A percentile compares a stretch with the other conserved stretches of the same genome.
phyloP scores from a whole-genome alignment of 768 basidiomycete genomes.

The Psilocybe cubensis region DNA sequence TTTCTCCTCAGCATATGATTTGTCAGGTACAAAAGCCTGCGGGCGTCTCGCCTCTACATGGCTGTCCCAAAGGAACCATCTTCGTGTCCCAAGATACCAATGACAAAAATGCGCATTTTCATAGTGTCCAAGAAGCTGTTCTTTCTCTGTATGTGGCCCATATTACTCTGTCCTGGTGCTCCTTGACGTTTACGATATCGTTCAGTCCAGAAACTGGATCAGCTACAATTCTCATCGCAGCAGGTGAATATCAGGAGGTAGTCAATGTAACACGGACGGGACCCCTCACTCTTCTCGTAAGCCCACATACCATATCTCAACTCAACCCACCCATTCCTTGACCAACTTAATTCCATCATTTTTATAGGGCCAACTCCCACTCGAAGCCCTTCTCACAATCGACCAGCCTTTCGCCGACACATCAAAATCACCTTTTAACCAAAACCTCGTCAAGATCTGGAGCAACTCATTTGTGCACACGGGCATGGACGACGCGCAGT shows the following conservation, averaged over 20 bases:
- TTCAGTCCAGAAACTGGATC: slow-evolving; percentile 42
- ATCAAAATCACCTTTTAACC: slow-evolving; percentile 37
- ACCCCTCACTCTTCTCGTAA: slow-evolving; percentile 60
- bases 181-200: background rate
- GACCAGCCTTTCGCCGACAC: slow-evolving; percentile 39
- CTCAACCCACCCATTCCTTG: no score
- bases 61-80: slow-evolving; percentile 62
- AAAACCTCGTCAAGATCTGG: slow-evolving; percentile 62
- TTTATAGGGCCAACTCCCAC: slow-evolving; percentile 52
- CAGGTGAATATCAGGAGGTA: slow-evolving; percentile 63
- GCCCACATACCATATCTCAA: background rate
- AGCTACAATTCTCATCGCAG: slow-evolving; percentile 56
- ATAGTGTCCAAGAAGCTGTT: slow-evolving; percentile 58
- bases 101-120: slow-evolving; percentile 49
- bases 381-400: slow-evolving; percentile 33
- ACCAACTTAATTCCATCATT: slow-evolving; percentile 13
- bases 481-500: slow-evolving; percentile 57
- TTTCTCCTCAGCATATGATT: slow-evolving; percentile 48
- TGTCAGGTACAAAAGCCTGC: slow-evolving; percentile 57
- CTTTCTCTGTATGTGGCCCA: slow-evolving; percentile 52
- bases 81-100: slow-evolving; percentile 54
- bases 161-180: background rate
- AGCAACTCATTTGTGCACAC: slow-evolving; percentile 44
- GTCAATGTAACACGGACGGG: slow-evolving; percentile 57
- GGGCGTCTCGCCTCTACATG: slow-evolving; percentile 44